Percentiles rank a stretch among this genome's conserved stretches.
Conservation (phyloP, 371 early-diverging fungal genomes). For the Dinochytrium kinnereticum region DNA sequence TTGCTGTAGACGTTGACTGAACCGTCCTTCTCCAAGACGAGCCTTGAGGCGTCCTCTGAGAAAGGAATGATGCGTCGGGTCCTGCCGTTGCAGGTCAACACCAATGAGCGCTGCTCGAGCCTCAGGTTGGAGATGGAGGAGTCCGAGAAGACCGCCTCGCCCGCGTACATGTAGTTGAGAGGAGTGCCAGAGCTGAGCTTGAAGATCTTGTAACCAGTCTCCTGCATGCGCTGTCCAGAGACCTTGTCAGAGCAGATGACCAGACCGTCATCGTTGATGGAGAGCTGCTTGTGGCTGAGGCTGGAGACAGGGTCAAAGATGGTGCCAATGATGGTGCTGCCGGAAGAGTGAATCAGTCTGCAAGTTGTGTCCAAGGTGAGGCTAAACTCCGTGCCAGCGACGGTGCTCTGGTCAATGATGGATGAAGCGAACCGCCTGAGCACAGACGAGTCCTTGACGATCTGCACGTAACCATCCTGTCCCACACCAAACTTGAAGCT, state of each 20-base stretch:
- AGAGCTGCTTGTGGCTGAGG: not conserved
- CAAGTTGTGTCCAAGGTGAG: not conserved
- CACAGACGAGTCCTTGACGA: not conserved
- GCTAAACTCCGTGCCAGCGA: not conserved
- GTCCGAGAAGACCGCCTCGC: not conserved
- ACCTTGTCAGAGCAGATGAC: not conserved
- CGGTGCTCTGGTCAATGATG: not conserved
- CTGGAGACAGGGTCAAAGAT: not conserved
- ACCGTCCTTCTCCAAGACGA: not conserved
- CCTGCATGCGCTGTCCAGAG: not conserved
- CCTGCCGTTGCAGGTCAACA: not conserved
- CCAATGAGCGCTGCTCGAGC: not conserved
- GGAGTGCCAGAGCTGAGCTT: not conserved
- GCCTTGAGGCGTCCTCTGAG: not conserved
- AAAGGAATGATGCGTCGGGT: not conserved
- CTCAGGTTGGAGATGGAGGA: not conserved
- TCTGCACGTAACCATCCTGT: not conserved
- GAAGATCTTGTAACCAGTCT: not conserved
- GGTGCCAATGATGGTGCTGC: not conserved
- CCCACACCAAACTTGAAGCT: not conserved
- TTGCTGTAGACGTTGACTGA: not conserved
- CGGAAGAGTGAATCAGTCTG: not conserved
- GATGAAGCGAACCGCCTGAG: not conserved
- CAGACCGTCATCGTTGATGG: not conserved
- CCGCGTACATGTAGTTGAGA: not conserved